phyloP scores from a whole-genome alignment of 441 rosid species.

The Gossypium davidsonii region DNA sequence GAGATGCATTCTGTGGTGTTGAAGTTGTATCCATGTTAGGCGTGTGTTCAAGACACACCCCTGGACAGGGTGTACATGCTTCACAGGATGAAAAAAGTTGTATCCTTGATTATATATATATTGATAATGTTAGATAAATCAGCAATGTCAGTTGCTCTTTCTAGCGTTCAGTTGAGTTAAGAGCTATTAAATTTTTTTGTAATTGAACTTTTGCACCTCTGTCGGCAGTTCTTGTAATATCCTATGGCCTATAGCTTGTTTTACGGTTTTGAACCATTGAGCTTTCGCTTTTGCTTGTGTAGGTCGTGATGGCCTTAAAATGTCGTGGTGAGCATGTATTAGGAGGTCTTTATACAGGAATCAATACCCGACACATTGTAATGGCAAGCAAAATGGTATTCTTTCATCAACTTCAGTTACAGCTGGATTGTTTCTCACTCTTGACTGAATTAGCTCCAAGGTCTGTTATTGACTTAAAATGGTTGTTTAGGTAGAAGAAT shows the following conservation, averaged over 20 bases:
- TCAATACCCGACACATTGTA: slow-evolving; percentile 66
- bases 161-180: not conserved
- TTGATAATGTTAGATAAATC: not conserved
- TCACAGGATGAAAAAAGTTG: not conserved
- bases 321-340: slow-evolving; percentile 68
- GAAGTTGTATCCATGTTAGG: not conserved
- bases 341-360: slow-evolving; percentile 79
- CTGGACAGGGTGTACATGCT: not conserved
- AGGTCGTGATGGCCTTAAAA: slow-evolving; percentile 92
- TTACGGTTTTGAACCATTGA: not conserved
- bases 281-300: slow-evolving; percentile 6
- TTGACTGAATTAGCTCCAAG: not conserved
- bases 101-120: not conserved
- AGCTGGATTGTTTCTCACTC: not conserved
- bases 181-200: not conserved
- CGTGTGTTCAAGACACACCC: not conserved
- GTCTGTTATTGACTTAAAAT: slow-evolving; percentile 14
- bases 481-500: slow-evolving; percentile 79
- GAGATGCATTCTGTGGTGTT: not conserved
- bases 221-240: not conserved
- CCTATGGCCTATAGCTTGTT: not conserved
- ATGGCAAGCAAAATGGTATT: slow-evolving; percentile 95
- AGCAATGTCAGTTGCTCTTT: not conserved
- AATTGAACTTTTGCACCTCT: not conserved
- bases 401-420: not conserved